Base-by-base conservation (phyloP, 2,329 filamentous ascomycete species). In the Blastomyces gilchristii region DNA sequence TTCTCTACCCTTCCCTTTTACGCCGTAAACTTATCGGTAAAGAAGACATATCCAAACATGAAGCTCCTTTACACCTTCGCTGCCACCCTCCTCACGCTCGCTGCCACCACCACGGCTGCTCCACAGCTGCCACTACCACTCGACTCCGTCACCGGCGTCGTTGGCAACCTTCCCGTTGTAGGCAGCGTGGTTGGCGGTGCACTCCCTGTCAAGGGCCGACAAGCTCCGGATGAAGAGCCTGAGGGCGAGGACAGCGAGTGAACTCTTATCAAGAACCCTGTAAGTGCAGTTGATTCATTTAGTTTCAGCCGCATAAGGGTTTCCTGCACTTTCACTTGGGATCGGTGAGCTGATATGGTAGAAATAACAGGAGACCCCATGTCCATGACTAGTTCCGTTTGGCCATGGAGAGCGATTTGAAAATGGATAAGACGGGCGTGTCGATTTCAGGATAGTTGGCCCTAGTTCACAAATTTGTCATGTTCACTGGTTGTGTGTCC, bases 151-250 rank as follows among this genome's bases (percentile, higher is more conserved):
- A 16, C 22, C 22, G 52, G 52, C 16, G 6, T n/a, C 14, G 28
- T n/a, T 18, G 52, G 52, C 14, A 9, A 18, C 34, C 28, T 37
- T 34, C 52, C 52, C 16, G 31, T 37, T 54, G 18, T 54, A 22
- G 28, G 52, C 5, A 31, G 34, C 1, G 6, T 31, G 16, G 28
- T 34, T 6, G 52, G 70, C 72, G 4, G 77, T 73, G 7, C 77
- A 72, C 12, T 9, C 12, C 47, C n/a, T 3, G 49, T 52, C 25
- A 52, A 52, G 25, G 22, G 22, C 14, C 22, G 49, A 28, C 49
- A 28, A 25, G 22, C 49, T 28, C 49, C 22, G 11, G 49, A 28
- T 16, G 49, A 28, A 25, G 49, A 28, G 3, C 22, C 5, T 6
- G 49, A 28, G 22, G 25, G 16, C 25, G 2, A 11, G 22, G 49